phyloP scores from a whole-genome alignment of 805 yeast species.

The Deakozyma indianensis region DNA sequence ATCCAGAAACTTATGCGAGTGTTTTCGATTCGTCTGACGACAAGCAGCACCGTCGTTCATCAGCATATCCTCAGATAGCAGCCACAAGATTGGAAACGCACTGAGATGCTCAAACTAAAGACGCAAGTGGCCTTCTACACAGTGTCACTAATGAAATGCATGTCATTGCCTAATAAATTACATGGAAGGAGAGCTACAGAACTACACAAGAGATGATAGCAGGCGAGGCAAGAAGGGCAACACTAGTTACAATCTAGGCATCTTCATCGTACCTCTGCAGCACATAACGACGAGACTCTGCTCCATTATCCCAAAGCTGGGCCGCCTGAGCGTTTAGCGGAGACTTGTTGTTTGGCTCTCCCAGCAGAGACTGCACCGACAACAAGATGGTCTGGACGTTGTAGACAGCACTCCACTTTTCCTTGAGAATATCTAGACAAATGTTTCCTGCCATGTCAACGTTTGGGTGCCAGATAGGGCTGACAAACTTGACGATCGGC shows the following conservation, averaged over 20 bases:
- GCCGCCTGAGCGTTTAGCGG: slow-evolving; percentile 46
- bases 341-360: slow-evolving; percentile 46
- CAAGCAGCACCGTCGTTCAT: too few species aligned
- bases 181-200: too few species aligned
- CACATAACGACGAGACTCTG: slow-evolving; percentile 26
- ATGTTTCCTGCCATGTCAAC: slow-evolving; percentile 52
- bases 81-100: too few species aligned
- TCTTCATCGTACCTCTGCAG: slow-evolving; percentile 21
- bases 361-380: slow-evolving; percentile 43
- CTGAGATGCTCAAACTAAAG: too few species aligned
- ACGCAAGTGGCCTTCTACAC: too few species aligned
- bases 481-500: slow-evolving; percentile 39
- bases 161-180: too few species aligned
- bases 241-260: neutral
- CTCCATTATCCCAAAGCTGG: slow-evolving; percentile 35
- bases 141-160: too few species aligned
- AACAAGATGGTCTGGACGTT: slow-evolving; percentile 46
- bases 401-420: slow-evolving; percentile 50
- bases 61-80: too few species aligned
- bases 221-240: too few species aligned
- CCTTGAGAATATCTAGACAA: slow-evolving; percentile 49
- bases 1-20: too few species aligned
- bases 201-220: too few species aligned
- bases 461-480: slow-evolving; percentile 56
- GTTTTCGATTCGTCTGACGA: too few species aligned